These are phyloP conservation scores for Aspergillus kassunensis DNA, from an alignment of 495 filamentous ascomycete species.

Conservation along the genomic window DNA sequence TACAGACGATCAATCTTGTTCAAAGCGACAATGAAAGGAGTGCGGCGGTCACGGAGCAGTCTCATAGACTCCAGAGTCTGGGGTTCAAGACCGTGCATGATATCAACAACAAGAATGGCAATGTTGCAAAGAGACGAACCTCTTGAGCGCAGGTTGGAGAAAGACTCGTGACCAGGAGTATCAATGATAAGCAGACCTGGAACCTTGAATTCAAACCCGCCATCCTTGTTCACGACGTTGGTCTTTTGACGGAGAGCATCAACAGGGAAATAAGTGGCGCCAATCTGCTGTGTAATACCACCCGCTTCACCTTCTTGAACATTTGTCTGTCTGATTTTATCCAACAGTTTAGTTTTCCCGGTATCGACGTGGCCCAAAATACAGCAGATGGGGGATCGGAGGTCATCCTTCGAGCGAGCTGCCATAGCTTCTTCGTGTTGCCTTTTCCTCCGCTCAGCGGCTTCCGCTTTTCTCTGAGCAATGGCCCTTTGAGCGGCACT, in stretches of 20 bases:
- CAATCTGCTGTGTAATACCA: constrained; percentile 99
- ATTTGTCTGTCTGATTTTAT: constrained; percentile 98
- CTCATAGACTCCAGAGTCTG: constrained; percentile 98
- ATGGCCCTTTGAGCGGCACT: constrained; percentile 65
- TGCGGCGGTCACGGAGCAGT: constrained; percentile 86
- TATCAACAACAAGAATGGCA: constrained; percentile 98
- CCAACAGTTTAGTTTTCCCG: constrained; percentile 96
- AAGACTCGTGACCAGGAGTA: constrained; percentile 99
- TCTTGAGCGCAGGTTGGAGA: constrained; percentile 94
- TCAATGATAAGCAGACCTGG: constrained; percentile 97
- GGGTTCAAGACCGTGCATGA: constrained; percentile 99
- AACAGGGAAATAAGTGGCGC: constrained; percentile 98
- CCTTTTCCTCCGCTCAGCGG: constrained; percentile 82
- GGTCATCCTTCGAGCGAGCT: constrained; percentile 87
- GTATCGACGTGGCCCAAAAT: constrained; percentile 99
- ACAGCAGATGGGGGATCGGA: constrained; percentile 98
- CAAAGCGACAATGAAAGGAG: constrained; percentile 96
- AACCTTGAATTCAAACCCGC: constrained; percentile 93
- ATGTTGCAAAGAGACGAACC: constrained; percentile 99
- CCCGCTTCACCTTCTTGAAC: constrained; percentile 99
- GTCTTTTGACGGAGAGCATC: constrained; percentile 92
- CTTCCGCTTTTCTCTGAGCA: constrained; percentile 77
- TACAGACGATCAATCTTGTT: constrained; percentile 99
- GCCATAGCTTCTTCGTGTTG: constrained; percentile 88
- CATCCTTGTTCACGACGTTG: constrained; percentile 84